Base-by-base conservation (phyloP, 306 rosid species). In the Acmispon strigosus region DNA sequence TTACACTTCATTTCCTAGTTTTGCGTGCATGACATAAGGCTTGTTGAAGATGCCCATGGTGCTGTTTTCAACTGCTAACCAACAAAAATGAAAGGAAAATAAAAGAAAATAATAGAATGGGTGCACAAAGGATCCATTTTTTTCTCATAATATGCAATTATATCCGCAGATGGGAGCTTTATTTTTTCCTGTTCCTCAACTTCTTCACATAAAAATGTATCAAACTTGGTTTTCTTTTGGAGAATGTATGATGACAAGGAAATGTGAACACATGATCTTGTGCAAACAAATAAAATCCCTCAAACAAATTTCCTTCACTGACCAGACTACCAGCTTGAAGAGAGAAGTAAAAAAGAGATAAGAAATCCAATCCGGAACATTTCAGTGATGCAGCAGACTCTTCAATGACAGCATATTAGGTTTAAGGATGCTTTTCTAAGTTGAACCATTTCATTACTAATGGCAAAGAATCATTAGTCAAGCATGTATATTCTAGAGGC, bases 401-500 rank as follows among this genome's bases (percentile, higher is more conserved):
- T 41, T 52, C 62, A 13, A 60, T 59, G 66, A 50, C 45, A 37
- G 15, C 39, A 72, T 24, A 47, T 27, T 17, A 15, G 13, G 47
- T 9, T 51, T 60, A 49, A 17, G 54, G 66, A 72, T 66, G 48
- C 27, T 73, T 51, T 48, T 39, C 13, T 8, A 9, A 8, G 42
- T 56, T 36, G 49, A 60, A 54, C 51, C 66, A 22, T 72, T 54
- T 52, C 62, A 44, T 9, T 32, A n/a, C 57, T 51, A 37, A 48
- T 34, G 29, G 16, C 61, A 6, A 48, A 44, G 24, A 19, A 42
- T 15, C 22, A 74, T 62, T 59, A 84, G 58, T 84, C 84, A 44
- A 89, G 89, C 84, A 88, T 78, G 75, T 92, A 89, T 66, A 89
- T 88, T 80, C 92, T 84, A 36, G 96, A 92, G 42, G 96, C 96